Conservation (phyloP, 768 basidiomycete genomes). For the Boletus coccyginus region DNA sequence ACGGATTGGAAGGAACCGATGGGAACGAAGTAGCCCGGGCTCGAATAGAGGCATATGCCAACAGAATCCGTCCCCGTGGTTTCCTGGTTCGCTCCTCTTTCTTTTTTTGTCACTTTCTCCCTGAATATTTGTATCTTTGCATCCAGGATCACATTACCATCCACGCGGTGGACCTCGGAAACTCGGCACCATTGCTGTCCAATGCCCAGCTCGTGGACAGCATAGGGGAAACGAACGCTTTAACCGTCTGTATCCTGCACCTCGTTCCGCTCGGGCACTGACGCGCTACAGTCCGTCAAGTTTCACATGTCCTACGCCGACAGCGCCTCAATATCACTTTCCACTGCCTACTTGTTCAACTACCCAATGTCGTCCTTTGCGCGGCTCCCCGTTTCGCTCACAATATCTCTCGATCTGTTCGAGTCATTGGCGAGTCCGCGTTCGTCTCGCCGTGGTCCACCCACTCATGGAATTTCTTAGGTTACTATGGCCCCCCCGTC, state of each 20-base stretch:
- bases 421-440: conserved; percentile 53
- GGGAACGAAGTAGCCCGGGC: conserved; percentile 83
- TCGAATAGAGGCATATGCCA: conserved; percentile 78
- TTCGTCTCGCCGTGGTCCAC: not conserved
- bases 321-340: conserved; percentile 77
- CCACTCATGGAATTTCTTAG: conserved; percentile 34
- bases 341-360: conserved; percentile 79
- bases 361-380: conserved; percentile 83
- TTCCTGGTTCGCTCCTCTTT: conserved; percentile 53
- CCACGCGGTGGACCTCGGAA: conserved; percentile 80
- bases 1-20: conserved; percentile 63
- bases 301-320: conserved; percentile 86
- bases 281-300: conserved; percentile 62
- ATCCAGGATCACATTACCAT: conserved; percentile 80
- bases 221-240: conserved; percentile 10
- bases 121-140: conserved; percentile 4
- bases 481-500: conserved; percentile 62
- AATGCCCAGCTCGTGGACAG: conserved; percentile 53
- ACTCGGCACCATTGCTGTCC: conserved; percentile 72
- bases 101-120: not conserved
- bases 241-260: conserved; percentile 29
- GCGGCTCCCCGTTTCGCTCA: conserved; percentile 76
- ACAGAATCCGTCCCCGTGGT: conserved; percentile 66
- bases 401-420: conserved; percentile 74
- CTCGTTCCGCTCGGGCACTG: conserved; percentile 7